Base-by-base conservation (phyloP, 129 eudicot species). In the Helianthus tuberosus region DNA sequence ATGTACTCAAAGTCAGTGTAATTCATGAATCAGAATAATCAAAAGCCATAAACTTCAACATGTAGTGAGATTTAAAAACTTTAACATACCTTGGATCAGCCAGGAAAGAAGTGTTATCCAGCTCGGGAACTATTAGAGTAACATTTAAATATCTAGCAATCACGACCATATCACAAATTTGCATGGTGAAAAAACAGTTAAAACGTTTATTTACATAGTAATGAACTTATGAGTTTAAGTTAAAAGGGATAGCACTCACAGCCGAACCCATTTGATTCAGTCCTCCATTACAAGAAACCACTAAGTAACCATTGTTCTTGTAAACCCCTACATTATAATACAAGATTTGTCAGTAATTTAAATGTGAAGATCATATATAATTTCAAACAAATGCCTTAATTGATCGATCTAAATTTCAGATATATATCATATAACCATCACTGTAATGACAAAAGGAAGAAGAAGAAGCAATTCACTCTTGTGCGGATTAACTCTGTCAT, bases 221-320 rank as follows among this genome's bases (percentile, higher is more conserved):
- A n/a, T 16, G 15, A 50, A 66, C 25, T 76, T n/a, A 60, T 10
- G 49, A 32, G 9, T 4, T 52, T 5, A 27, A 17, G 48, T 23
- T 73, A 14, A 8, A 62, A 60, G 4, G 44, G 57, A 72, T 41
- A 32, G 27, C 29, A 87, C 98, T 82, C 75, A 93, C 98, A 73
- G 97, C 98, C 16, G 97, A 85, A 16, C 97, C 84, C 98, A 93
- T 93, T 78, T 93, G 98, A 80, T 93, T 93, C 60, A 20, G 23
- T 20, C 23, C 23, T 20, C 23, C 23, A 20, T 93, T 93, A 85
- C 98, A 90, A 25, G 98, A 93, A 78, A 93, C 98, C 88, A 93
- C 80, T 49, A 93, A 55, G 86, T 93, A 93, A 64, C 98, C 98
- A 49, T 93, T 93, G 77, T 93, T 93, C 91, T 90, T 93, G 84